Conservation (phyloP, 176 grass and related monocot species). For the Bromus sterilis region DNA sequence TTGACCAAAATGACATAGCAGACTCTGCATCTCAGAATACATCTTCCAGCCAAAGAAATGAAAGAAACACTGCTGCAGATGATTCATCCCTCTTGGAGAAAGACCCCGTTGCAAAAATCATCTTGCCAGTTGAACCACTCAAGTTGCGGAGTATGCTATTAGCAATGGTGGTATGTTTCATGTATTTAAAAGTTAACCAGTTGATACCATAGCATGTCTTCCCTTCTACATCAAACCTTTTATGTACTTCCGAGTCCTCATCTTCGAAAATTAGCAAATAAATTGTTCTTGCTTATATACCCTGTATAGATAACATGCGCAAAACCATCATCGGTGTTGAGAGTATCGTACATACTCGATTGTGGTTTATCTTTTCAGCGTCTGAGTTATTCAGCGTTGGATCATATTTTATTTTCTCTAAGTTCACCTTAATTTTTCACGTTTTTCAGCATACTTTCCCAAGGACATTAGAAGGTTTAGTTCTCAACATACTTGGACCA, state of each 20-base stretch:
- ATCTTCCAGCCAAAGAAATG: slow-evolving; percentile 27
- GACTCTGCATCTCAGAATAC: slow-evolving; percentile 19
- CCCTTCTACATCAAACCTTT: not conserved
- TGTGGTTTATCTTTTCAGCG: not conserved
- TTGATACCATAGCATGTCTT: not conserved
- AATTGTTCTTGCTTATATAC: not conserved
- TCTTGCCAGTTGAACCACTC: slow-evolving; percentile 60
- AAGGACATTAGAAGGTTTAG: slow-evolving; percentile 73
- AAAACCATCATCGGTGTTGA: not conserved
- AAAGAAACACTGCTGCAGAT: slow-evolving; percentile 29
- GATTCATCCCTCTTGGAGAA: slow-evolving; percentile 41
- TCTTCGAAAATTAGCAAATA: not conserved
- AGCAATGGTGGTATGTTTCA: slow-evolving; percentile 66
- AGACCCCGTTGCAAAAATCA: slow-evolving; percentile 59
- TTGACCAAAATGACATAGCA: slow-evolving; percentile 36
- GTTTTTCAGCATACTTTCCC: slow-evolving; percentile 72
- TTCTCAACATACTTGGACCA: slow-evolving; percentile 74
- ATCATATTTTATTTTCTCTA: not conserved
- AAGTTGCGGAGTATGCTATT: slow-evolving; percentile 51
- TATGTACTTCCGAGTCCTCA: not conserved
- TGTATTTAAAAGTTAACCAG: not conserved
- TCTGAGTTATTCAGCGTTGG: not conserved
- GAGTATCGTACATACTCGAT: not conserved
- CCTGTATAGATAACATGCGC: not conserved
- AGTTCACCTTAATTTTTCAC: not conserved